A percentile compares a stretch with the other conserved stretches of the same genome.
phyloP scores from a whole-genome alignment of 1,284 basidiomycete genomes.

The Megacollybia platyphylla region DNA sequence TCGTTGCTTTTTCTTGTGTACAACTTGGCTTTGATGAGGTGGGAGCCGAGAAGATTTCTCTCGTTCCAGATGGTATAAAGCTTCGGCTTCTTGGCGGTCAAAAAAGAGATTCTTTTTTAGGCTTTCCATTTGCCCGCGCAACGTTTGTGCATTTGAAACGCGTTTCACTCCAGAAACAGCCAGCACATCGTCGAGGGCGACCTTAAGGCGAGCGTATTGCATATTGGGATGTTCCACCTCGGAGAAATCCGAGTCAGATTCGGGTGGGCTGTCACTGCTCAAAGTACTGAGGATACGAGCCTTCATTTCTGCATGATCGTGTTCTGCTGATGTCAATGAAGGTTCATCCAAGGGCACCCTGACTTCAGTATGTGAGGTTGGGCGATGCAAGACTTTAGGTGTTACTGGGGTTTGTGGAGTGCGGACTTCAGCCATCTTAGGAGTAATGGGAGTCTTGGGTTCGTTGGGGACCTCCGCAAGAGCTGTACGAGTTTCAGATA shows the following conservation, averaged over 20 bases:
- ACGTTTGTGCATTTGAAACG: conserved; percentile 13
- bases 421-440: conserved; percentile 16
- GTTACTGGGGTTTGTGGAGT: conserved; percentile 11
- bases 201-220: conserved; percentile 49
- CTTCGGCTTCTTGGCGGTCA: conserved; percentile 56
- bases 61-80: conserved; percentile 42
- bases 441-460: not conserved
- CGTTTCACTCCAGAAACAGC: conserved; percentile 10
- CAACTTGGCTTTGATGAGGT: conserved; percentile 32
- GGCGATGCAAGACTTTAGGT: no score
- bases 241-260: conserved; percentile 18
- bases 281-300: conserved; percentile 9
- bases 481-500: not conserved
- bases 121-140: conserved; percentile 42
- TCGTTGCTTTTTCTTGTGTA: conserved; percentile 10
- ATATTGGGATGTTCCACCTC: conserved; percentile 45
- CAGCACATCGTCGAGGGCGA: conserved; percentile 36
- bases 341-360: no score
- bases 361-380: no score
- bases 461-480: not conserved
- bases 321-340: conserved; percentile 5
- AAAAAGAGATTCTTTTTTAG: conserved; percentile 69
- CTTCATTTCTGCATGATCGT: conserved; percentile 11
- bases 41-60: conserved; percentile 29
- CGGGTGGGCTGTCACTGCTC: conserved; percentile 8